Conservation (phyloP, 768 basidiomycete genomes). For the Sarcodon aspratus region DNA sequence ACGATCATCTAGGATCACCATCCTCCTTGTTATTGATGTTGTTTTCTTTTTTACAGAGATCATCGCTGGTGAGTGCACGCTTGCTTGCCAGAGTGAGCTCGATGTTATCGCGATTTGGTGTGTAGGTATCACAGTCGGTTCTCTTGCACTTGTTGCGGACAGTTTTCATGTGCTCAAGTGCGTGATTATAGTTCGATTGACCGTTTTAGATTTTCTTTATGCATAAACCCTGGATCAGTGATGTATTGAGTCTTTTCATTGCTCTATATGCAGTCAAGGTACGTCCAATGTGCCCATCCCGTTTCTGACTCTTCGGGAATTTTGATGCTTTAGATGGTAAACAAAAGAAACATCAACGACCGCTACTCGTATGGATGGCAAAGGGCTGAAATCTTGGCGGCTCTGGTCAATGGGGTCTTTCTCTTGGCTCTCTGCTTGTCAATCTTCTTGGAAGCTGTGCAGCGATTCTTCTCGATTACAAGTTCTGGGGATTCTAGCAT, state of each 20-base stretch:
- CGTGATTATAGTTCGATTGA: constrained; percentile 13
- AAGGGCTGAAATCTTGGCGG: constrained; percentile 91
- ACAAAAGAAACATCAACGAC: constrained; percentile 44
- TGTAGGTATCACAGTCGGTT: constrained; percentile 86
- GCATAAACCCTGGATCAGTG: constrained; percentile 35
- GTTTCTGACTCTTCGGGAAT: background rate
- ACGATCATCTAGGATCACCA: constrained; percentile 61
- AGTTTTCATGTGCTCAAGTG: constrained; percentile 99
- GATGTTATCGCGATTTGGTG: background rate
- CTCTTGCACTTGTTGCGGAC: constrained; percentile 90
- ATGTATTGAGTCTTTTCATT: constrained; percentile 91
- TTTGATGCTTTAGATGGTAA: constrained; percentile 42
- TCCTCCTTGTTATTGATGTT: constrained; percentile 77
- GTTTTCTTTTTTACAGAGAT: constrained; percentile 83
- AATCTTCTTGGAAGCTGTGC: constrained; percentile 84
- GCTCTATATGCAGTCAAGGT: constrained; percentile 93
- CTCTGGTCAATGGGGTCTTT: constrained; percentile 94
- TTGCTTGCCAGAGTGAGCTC: background rate
- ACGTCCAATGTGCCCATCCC: constrained; percentile 4
- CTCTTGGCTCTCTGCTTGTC: constrained; percentile 94
- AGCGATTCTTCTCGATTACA: constrained; percentile 78
- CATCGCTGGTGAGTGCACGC: constrained; percentile 44
- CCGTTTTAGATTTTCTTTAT: background rate
- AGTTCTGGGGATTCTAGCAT: constrained; percentile 27
- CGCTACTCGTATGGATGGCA: constrained; percentile 99